phyloP scores from a whole-genome alignment of 2,329 filamentous ascomycete species.

The Fusarium sp. region DNA sequence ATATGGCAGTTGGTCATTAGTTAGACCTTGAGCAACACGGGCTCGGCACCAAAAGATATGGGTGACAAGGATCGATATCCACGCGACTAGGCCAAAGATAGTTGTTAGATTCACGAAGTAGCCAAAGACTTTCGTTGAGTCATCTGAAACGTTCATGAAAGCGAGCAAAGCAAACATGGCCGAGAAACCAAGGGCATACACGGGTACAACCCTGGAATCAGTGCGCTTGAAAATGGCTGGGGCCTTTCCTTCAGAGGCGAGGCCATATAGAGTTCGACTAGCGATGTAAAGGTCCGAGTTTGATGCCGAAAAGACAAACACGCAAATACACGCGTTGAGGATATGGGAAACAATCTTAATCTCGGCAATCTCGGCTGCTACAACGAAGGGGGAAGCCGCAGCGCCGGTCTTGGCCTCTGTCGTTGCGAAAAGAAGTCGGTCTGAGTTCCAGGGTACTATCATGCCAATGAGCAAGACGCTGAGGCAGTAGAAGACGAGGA shows the following conservation, averaged over 20 bases:
- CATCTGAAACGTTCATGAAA: conserved; percentile 74
- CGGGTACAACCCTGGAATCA: conserved; percentile 77
- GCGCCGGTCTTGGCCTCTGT: conserved; percentile 55
- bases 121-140: conserved; percentile 70
- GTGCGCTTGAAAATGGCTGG: conserved; percentile 80
- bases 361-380: conserved; percentile 76
- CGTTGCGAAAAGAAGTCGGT: conserved; percentile 70
- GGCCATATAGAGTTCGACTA: conserved; percentile 79
- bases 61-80: conserved; percentile 77
- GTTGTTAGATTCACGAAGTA: conserved; percentile 79
- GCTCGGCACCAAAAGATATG: conserved; percentile 78
- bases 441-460: conserved; percentile 79
- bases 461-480: conserved; percentile 83
- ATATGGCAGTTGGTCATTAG: conserved; percentile 71
- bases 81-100: conserved; percentile 76
- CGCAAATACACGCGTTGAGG: conserved; percentile 80
- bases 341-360: conserved; percentile 76
- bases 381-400: conserved; percentile 78
- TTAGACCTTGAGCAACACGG: conserved; percentile 72
- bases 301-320: conserved; percentile 83
- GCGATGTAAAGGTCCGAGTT: conserved; percentile 86
- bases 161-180: conserved; percentile 76
- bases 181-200: conserved; percentile 74
- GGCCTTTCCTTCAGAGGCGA: conserved; percentile 80
- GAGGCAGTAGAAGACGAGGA: conserved; percentile 84